Base-by-base conservation (phyloP, 2,329 filamentous ascomycete species). In the Pseudocercospora crystallina region DNA sequence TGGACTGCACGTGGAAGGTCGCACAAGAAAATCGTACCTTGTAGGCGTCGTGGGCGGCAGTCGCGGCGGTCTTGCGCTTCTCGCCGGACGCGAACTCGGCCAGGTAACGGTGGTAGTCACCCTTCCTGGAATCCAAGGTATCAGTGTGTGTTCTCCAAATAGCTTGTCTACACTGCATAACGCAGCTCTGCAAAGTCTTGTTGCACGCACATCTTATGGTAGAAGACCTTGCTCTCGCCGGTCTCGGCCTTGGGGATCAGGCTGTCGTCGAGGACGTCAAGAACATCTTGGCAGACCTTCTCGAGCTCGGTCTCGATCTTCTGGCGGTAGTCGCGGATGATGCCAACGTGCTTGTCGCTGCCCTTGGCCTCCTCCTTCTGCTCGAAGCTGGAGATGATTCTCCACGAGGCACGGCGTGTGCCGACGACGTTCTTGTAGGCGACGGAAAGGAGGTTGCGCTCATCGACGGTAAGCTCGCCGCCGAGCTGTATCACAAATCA, bases 381-480 rank as follows among this genome's bases (percentile, higher is more conserved):
- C 82, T 97, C 92, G 77, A 99, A 97, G 73, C 94, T 97, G 73
- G 91, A 95, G 79, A 99, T 95, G 78, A 99, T 97, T 79, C 92
- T 86, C 92, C 92, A 99, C 68, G 90, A 96, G 72, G 92, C 92
- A 85, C 94, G 92, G 76, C 92, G 87, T 72, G 94, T 95, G 69
- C 94, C 92, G 69, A 99, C 90, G 57, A 99, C 94, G 79, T 99
- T 99, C 89, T 99, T 99, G 87, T 99, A 99, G 73, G 92, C 92
- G 70, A 97, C 94, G 63, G 90, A 96, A 63, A 99, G 86, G 61
- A 99, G 88, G 80, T 97, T 97, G 71, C 83, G 82, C 75, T 86
- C 83, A 68, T 86, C 83, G 61, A 86, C 83, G 58, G 82, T 81
- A 66, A 86, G 78, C 70, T 86, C 83, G 66, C 83, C 82, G 67